Evolutionary conservation across 345 rosid genomes (phyloP).

Genomic region (Ricinus communis): DNA sequence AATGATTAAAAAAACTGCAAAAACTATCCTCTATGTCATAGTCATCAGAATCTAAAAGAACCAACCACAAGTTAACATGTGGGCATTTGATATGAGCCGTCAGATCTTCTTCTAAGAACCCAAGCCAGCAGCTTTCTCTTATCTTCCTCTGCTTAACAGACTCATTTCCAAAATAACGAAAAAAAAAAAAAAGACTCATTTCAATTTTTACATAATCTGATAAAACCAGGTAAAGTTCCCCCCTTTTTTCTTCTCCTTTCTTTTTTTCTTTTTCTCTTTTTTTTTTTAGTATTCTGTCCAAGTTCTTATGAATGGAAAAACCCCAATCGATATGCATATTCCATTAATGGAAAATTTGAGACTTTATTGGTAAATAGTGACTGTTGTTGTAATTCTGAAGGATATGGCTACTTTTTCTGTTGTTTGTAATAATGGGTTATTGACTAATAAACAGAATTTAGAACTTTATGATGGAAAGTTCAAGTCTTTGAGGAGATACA

Average conservation of each 20-base stretch:
- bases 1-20: no score
- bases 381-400: conserved; percentile 6
- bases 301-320: not conserved
- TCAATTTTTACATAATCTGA: not conserved
- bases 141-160: not conserved
- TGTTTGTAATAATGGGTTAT: conserved; percentile 57
- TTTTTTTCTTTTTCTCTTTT: not conserved
- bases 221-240: not conserved
- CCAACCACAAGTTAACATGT: not conserved
- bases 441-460: conserved; percentile 24
- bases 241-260: no score
- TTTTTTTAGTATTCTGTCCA: not conserved
- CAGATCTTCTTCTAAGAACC: not conserved
- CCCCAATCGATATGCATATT: not conserved
- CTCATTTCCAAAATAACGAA: no score
- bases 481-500: conserved; percentile 27
- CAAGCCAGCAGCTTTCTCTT: not conserved
- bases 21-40: no score
- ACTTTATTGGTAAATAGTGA: conserved; percentile 12
- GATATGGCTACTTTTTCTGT: conserved; percentile 57
- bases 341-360: conserved; percentile 7
- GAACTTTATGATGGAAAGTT: conserved; percentile 28
- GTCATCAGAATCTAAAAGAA: no score
- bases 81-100: not conserved
- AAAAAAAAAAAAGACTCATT: not conserved